A percentile compares a stretch with the other conserved stretches of the same genome.
phyloP scores from a whole-genome alignment of 306 rosid genomes.

The Urtica urens region DNA sequence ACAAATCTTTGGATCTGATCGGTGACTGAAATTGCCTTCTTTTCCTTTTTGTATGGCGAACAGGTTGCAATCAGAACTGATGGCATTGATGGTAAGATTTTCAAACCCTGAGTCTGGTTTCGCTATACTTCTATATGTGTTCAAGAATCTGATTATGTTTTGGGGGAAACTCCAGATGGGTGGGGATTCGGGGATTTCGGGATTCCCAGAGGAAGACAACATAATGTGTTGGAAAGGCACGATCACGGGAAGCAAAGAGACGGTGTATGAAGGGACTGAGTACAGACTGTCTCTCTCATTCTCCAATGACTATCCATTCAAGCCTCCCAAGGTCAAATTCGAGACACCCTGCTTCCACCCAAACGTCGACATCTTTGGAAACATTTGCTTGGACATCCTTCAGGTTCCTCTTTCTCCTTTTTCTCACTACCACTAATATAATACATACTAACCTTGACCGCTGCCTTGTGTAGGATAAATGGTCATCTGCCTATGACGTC shows the following conservation, averaged over 20 bases:
- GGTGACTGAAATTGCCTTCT: background rate
- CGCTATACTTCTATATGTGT: background rate
- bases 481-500: conserved; percentile 87
- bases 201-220: conserved; percentile 93
- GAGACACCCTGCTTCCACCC: conserved; percentile 85
- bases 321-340: conserved; percentile 90
- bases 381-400: conserved; percentile 95
- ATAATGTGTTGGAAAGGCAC: conserved; percentile 96
- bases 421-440: too few species aligned
- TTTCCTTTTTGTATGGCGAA: too few species aligned
- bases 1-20: background rate
- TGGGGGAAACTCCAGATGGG: conserved; percentile 52
- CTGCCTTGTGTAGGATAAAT: conserved; percentile 73
- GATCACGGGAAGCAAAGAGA: conserved; percentile 82
- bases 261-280: conserved; percentile 82
- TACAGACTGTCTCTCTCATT: conserved; percentile 69
- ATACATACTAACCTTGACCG: too few species aligned
- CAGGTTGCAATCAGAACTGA: conserved; percentile 94
- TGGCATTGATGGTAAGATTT: conserved; percentile 82
- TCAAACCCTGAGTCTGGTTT: background rate
- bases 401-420: conserved; percentile 41
- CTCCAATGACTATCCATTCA: conserved; percentile 86
- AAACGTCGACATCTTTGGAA: conserved; percentile 71
- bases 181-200: conserved; percentile 85
- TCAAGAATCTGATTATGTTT: background rate